phyloP scores from a whole-genome alignment of 208 protist species.

The Crithidia bombi region DNA sequence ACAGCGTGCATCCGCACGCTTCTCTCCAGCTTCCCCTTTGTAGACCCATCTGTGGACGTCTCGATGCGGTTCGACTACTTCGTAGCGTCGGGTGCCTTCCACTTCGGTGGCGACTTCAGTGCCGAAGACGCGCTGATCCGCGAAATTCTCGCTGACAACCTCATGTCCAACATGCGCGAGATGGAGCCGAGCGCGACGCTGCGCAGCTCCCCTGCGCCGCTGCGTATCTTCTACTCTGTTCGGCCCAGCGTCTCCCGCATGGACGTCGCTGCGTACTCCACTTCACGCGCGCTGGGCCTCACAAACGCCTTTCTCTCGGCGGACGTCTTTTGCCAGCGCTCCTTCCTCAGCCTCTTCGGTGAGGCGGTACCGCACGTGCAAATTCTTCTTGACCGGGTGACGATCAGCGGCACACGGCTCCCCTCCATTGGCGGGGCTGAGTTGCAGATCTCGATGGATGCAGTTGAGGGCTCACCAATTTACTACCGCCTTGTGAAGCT shows the following conservation, averaged over 20 bases:
- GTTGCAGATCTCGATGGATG: conserved; percentile 52
- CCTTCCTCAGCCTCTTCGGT: conserved; percentile 70
- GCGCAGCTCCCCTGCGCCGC: conserved; percentile 30
- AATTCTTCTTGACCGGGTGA: conserved; percentile 51
- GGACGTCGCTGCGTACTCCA: conserved; percentile 67
- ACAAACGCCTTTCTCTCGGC: conserved; percentile 63
- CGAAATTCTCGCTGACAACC: conserved; percentile 59
- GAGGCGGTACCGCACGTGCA: conserved; percentile 53
- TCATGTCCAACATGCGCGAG: conserved; percentile 75
- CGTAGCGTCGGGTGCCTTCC: conserved; percentile 66
- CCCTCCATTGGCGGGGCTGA: conserved; percentile 37
- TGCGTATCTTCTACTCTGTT: conserved; percentile 63
- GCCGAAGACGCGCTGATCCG: conserved; percentile 54
- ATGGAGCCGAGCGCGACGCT: conserved; percentile 51
- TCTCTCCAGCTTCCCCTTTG: conserved; percentile 63
- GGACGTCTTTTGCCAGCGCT: conserved; percentile 69
- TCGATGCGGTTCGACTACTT: conserved; percentile 77
- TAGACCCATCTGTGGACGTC: conserved; percentile 55
- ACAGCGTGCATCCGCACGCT: conserved; percentile 54
- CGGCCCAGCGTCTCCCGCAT: conserved; percentile 55
- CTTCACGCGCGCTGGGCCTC: conserved; percentile 50
- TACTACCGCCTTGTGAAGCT: conserved; percentile 26
- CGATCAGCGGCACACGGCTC: conserved; percentile 39
- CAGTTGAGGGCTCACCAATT: conserved; percentile 49
- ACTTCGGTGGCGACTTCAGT: conserved; percentile 59